Conservation (phyloP, 371 early-diverging fungal species). For the Mucor racemosus region DNA sequence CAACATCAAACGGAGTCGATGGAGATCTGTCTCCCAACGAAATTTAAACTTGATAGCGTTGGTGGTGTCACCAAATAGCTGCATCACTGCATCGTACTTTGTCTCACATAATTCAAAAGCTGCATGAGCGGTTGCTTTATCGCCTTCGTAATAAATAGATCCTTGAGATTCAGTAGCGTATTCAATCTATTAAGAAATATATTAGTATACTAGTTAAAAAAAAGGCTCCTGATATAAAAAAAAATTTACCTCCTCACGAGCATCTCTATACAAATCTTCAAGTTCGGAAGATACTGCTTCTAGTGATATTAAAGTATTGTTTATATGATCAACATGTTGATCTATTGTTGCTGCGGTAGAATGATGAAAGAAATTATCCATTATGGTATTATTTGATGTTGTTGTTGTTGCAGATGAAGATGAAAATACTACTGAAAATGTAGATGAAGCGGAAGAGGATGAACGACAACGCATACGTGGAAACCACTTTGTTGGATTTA, state of each 20-base stretch:
- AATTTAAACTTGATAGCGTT: slow-evolving; percentile 25
- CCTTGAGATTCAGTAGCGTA: slow-evolving; percentile 36
- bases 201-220: not conserved
- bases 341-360: not conserved
- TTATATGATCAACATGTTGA: not conserved
- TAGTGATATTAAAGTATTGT: not conserved
- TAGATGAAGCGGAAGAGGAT: slow-evolving; percentile 26
- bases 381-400: not conserved
- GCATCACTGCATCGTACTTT: slow-evolving; percentile 20
- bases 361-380: not conserved
- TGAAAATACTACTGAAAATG: slow-evolving; percentile 24
- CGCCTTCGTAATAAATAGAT: slow-evolving; percentile 37
- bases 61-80: slow-evolving; percentile 19
- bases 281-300: slow-evolving; percentile 22
- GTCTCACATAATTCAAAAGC: slow-evolving; percentile 25
- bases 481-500: slow-evolving; percentile 26
- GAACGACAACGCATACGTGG: slow-evolving; percentile 24
- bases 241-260: slow-evolving; percentile 28
- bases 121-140: slow-evolving; percentile 19
- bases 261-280: slow-evolving; percentile 20
- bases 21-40: slow-evolving; percentile 31
- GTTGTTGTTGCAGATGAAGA: slow-evolving; percentile 11
- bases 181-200: slow-evolving; percentile 16
- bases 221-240: too few relatives aligned
- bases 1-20: slow-evolving; percentile 23